Evolutionary conservation across 139 green algal species (phyloP), one percentile per base, ranked within the genome.

Genomic region (Raphidocelis subcapitata): DNA sequence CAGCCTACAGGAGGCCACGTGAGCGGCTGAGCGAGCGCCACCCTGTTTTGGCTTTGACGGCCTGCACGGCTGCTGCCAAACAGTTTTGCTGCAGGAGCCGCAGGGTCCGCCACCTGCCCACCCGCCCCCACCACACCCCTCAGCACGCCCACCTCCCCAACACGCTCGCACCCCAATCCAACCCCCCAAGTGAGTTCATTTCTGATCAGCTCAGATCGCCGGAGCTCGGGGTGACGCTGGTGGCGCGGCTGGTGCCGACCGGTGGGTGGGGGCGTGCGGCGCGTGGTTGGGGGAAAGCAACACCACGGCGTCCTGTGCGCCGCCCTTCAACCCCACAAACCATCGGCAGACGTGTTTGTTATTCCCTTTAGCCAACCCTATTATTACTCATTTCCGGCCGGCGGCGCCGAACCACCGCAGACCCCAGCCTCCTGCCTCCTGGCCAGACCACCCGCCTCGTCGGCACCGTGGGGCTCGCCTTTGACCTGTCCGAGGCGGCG

Each of bases 361-460:
- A 28, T 68, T 1, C 69, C 63, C 3, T 62, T 62, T 2, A 35
- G 65, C 28, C 49, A 64, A 36, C 71, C 62, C n/a, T n/a, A n/a
- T n/a, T n/a, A n/a, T n/a, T n/a, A n/a, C n/a, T n/a, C n/a, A n/a
- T n/a, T n/a, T n/a, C n/a, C n/a, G n/a, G n/a, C n/a, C n/a, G n/a
- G n/a, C n/a, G n/a, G n/a, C n/a, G n/a, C n/a, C n/a, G n/a, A n/a
- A n/a, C n/a, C n/a, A n/a, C n/a, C 5, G 3, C 49, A 29, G 73
- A 79, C 57, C n/a, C 66, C 8, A 29, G 56, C 10, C 74, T 64
- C 5, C 33, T 64, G 52, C 67, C 55, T 3, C 36, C 54, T 5
- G 67, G 74, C 49, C 62, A 75, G 67, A 20, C 32, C 36, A 47
- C 46, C 28, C 61, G 67, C 28, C 47, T 75, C 21, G 29, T 81